Base-by-base conservation (phyloP, 805 yeast genomes). In the Candida patagonica region DNA sequence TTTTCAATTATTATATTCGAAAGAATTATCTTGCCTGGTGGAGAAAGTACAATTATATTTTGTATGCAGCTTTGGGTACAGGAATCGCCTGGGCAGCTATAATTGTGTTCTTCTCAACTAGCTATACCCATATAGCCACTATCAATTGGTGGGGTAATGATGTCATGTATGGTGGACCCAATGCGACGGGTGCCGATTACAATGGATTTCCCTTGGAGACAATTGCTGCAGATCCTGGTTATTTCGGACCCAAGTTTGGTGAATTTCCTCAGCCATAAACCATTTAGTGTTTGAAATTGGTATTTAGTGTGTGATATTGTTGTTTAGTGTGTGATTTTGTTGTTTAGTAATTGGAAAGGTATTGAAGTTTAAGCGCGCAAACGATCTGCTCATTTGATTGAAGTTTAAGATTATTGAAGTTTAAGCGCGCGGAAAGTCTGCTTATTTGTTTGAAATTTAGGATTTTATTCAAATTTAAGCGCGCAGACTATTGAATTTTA, bases 21-120 rank as follows among this genome's bases (percentile, higher is more conserved):
- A 56, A 58, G 41, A 52, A 60, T 39, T 71, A 67, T 46, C 54
- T 64, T 6, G 52, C 58, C 16, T 71, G 75, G 76, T 71, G 75
- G 75, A 70, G 66, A 38, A 69, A 68, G 53, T 71, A 71, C 53
- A 69, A 70, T 49, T 71, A 71, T 48, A 61, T 71, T n/a, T 55
- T 71, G 38, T 66, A 68, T 31, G 63, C 71, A 42, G 73, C 70
- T 1, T 53, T 70, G 8, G 63, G 70, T 3, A 70, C 74, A 2
- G 76, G 75, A 1, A 66, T 66, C n/a, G 74, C 73, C 1, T 65
- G 66, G 42, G 62, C 70, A 41, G 71, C 71, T 1, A 51, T 71
- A 30, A 32, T 69, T 32, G 63, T 67, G 16, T 70, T 71, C 50
- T 66, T 68, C 48, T 53, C 66, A 0, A 67, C 67, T 1, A 66